Conservation (phyloP, 129 eudicot genomes). For the Logfia minima region DNA sequence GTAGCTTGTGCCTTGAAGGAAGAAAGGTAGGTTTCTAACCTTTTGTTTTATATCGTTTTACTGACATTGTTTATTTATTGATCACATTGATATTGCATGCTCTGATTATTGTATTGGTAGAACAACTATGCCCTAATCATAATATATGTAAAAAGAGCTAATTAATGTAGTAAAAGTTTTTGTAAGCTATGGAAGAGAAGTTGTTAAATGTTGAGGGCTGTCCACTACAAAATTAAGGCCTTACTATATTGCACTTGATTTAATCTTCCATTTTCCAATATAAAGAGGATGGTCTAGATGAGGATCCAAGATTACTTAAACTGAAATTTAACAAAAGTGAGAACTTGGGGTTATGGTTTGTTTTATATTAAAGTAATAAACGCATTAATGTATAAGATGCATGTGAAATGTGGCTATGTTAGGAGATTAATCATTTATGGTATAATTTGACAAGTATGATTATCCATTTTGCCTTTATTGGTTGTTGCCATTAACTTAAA, state of each 20-base stretch:
- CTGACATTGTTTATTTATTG: background rate
- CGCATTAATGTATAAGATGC: constrained; percentile 1
- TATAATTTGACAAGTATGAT: constrained; percentile 1
- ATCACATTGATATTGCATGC: constrained; percentile 22
- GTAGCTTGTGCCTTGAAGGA: constrained; percentile 95
- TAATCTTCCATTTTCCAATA: too few relatives aligned
- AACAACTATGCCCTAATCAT: background rate
- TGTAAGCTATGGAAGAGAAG: too few relatives aligned
- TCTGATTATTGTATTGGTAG: background rate
- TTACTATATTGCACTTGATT: too few relatives aligned
- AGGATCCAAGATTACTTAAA: too few relatives aligned
- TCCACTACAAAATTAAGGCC: too few relatives aligned
- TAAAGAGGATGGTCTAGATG: too few relatives aligned
- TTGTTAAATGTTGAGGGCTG: too few relatives aligned
- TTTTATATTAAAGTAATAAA: background rate
- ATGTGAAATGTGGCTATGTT: constrained; percentile 3
- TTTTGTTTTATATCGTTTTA: background rate
- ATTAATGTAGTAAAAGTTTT: too few relatives aligned
- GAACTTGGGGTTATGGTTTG: background rate
- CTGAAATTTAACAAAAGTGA: too few relatives aligned
- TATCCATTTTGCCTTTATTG: constrained; percentile 6
- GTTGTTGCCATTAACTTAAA: constrained; percentile 7
- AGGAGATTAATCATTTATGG: background rate
- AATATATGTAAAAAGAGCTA: background rate
- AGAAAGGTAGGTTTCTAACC: constrained; percentile 56